Evolutionary conservation across 2,329 filamentous ascomycete species (phyloP), one percentile per base, ranked within the genome.

Genomic region (Ceratocystis papillata): DNA sequence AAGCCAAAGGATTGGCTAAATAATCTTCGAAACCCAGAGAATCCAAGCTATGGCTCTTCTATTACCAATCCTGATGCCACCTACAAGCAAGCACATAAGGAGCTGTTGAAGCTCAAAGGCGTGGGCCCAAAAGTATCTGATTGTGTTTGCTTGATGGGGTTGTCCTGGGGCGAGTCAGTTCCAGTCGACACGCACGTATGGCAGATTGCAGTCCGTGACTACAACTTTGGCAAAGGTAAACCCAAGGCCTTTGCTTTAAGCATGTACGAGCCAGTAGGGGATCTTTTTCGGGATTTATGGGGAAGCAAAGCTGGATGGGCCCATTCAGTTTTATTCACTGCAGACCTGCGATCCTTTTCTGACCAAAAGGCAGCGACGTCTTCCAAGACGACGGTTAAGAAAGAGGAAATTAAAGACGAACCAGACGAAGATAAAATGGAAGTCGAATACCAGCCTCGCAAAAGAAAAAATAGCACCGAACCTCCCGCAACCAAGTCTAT

Each of bases 161-260:
- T 99, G 15, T 93, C 92, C 33, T 99, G 95, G 93, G 88, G 88
- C 41, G 93, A 97, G 76, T 87, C 92, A 2, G 92, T 99, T 1
- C 94, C 94, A 0, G 89, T 99, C 41, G 94, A 99, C 75, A 99
- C 95, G 1, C 95, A 99, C 76, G 90, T 99, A 12, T 97, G 92
- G 93, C 92, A 97, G 78, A 97, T 99, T 72, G 95, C 94, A 0
- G 90, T 95, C 74, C 82, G 94, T 64, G 94, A 99, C 75, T 99
- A 99, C 77, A 91, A 87, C 67, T 96, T 99, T 71, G 89, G 90
- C 5, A 93, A 90, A 72, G 85, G 84, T 7, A 94, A 92, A 72
- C 88, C 76, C 68, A 93, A 91, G 72, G 93, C 90, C 60, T 80
- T 99, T 69, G 96, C 88, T 15, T 95, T 95, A 73, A 83, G 82